These are phyloP conservation scores for Graphilbum ipis-grandicollis DNA, from an alignment of 2,329 filamentous ascomycete genomes.

Conservation along the genomic window DNA sequence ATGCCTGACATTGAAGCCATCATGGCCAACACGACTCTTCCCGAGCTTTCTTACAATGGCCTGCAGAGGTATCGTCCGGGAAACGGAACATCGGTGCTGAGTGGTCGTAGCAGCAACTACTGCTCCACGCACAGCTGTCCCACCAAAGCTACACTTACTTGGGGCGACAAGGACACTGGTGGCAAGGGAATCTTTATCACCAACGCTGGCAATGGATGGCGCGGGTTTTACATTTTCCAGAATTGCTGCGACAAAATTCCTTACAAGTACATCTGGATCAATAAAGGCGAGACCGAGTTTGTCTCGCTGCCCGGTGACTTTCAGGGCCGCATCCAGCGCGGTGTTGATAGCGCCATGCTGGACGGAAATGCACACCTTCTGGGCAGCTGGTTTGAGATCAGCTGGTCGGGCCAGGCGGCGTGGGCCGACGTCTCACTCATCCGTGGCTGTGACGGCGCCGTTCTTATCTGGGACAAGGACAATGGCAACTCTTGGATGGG, in stretches of 20 bases:
- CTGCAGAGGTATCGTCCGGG: neutral
- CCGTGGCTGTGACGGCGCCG: slow-evolving; percentile 5
- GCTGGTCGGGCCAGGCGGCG: slow-evolving; percentile 1
- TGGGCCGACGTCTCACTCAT: slow-evolving; percentile 6
- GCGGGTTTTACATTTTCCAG: slow-evolving; percentile 4
- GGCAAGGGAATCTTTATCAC: slow-evolving; percentile 4
- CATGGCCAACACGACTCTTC: neutral
- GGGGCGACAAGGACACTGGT: slow-evolving; percentile 2
- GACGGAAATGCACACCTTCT: slow-evolving; percentile 1
- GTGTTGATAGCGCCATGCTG: slow-evolving; percentile 4
- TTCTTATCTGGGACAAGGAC: slow-evolving; percentile 4
- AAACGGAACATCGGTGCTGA: neutral
- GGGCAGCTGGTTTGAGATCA: slow-evolving; percentile 5
- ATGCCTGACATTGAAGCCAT: slow-evolving; percentile 1
- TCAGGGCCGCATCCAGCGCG: slow-evolving; percentile 4
- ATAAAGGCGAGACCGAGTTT: slow-evolving; percentile 3
- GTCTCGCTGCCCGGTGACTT: slow-evolving; percentile 2
- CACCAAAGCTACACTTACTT: neutral
- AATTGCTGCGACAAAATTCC: slow-evolving; percentile 4
- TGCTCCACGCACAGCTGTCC: too few relatives aligned
- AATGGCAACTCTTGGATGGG: slow-evolving; percentile 4
- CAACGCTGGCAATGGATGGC: slow-evolving; percentile 3
- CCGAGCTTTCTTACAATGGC: neutral
- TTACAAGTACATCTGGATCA: slow-evolving; percentile 6
- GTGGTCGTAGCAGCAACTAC: neutral